Evolutionary conservation across 2,329 filamentous ascomycete species (phyloP), one percentile per base, ranked within the genome.

Genomic region (Trichophyton verrucosum): DNA sequence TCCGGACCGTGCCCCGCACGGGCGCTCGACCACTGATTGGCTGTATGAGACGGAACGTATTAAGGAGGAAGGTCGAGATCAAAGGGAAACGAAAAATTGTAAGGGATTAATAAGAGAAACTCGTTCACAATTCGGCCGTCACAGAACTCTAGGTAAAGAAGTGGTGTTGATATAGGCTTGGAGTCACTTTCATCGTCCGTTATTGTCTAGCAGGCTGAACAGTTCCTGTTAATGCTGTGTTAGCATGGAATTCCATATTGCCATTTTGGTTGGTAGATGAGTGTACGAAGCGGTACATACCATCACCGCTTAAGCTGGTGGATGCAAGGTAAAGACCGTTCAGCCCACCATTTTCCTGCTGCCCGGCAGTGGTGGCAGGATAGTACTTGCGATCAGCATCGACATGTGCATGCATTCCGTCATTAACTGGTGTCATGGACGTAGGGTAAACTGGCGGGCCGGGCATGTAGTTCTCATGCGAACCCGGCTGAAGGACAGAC

Each of bases 401-500:
- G 63, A 80, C 82, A 76, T 85, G 86, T 76, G 77, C 78, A 80
- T 86, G 87, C 79, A 81, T 82, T 78, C 78, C 80, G 78, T 83
- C 86, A 80, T 85, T 85, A 75, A 80, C 84, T 77, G 85, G 81
- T 74, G 81, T 80, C 81, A 82, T 78, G 79, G 86, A 86, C 80
- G 85, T 72, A 73, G 80, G 77, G 76, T 82, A 84, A 72, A 81
- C 79, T 72, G 77, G 77, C 76, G 77, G 77, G 75, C 79, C 82
- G 13, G 49, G 30, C 78, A 82, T 81, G 76, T 83, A 85, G 74
- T 80, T 78, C 75, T 84, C 78, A 75, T 86, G 82, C 77, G 82
- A 80, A 81, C 84, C 85, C 78, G 85, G 75, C 78, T 86, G 86
- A 78, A 89, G 89, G 84, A 90, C 87, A 73, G 86, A 82, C 87